phyloP scores from a whole-genome alignment of 179 eudicot species.

The Silene vulgaris region DNA sequence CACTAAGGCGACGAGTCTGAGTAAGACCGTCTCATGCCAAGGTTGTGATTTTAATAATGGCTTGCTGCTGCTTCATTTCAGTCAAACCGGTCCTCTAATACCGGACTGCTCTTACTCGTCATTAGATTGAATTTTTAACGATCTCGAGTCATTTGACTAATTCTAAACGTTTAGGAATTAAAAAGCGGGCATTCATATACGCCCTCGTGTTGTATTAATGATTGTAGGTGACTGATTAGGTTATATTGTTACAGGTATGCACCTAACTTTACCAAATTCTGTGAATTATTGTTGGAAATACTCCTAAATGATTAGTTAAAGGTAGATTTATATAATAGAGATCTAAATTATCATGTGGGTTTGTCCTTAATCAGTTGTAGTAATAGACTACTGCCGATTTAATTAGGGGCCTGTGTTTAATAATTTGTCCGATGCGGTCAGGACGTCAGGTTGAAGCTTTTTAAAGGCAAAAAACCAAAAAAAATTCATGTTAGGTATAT shows the following conservation, averaged over 20 bases:
- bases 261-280: background rate
- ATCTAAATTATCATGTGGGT: conserved; percentile 20
- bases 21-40: background rate
- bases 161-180: background rate
- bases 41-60: background rate
- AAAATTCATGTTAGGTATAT: background rate
- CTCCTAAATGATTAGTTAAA: conserved; percentile 3
- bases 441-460: conserved; percentile 26
- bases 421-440: conserved; percentile 25
- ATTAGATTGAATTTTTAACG: background rate
- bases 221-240: conserved; percentile 13
- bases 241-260: background rate
- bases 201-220: conserved; percentile 6
- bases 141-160: background rate
- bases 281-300: background rate
- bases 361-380: background rate
- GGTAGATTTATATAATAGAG: background rate
- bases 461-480: background rate
- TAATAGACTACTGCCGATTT: background rate
- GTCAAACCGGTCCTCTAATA: conserved; percentile 5
- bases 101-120: background rate
- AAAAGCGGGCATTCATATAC: conserved; percentile 3
- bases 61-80: background rate
- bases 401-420: conserved; percentile 13
- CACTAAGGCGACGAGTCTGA: background rate